Percentiles rank a stretch among this genome's conserved stretches.
Conservation (phyloP, 768 basidiomycete species). For the Austroboletus festivus region DNA sequence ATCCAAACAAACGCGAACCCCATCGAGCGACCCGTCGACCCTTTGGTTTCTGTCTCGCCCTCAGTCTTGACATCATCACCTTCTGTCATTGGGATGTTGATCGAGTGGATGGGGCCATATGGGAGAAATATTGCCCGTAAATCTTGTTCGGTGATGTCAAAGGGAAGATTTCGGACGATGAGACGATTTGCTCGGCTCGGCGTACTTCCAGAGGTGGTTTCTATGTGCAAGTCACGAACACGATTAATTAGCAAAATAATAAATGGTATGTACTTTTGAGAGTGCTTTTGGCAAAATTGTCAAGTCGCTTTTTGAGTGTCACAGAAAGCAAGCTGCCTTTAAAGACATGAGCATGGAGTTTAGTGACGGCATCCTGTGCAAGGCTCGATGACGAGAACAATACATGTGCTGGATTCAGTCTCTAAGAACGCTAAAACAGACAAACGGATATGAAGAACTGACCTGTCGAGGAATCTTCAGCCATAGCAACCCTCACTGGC, state of each 20-base stretch:
- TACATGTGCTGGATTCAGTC: conserved; percentile 54
- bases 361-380: conserved; percentile 69
- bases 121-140: conserved; percentile 83
- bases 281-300: conserved; percentile 54
- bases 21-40: conserved; percentile 42
- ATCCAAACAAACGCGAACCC: conserved; percentile 98
- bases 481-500: conserved; percentile 47
- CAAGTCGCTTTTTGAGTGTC: conserved; percentile 81
- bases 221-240: conserved; percentile 3
- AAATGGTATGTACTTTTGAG: conserved; percentile 21
- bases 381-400: conserved; percentile 65
- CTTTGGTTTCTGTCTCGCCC: conserved; percentile 25
- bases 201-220: conserved; percentile 37
- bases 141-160: conserved; percentile 79
- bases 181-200: conserved; percentile 76
- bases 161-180: conserved; percentile 90
- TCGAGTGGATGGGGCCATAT: conserved; percentile 81
- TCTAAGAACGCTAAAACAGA: background rate
- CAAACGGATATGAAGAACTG: background rate
- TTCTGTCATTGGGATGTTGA: conserved; percentile 65
- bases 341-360: conserved; percentile 90
- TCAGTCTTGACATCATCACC: conserved; percentile 25
- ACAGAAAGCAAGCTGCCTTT: conserved; percentile 86
- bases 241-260: background rate
- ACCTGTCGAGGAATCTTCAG: conserved; percentile 56